A percentile compares a stretch with the other conserved stretches of the same genome.
These are phyloP conservation scores for Besnoitia besnoiti DNA, from an alignment of 169 alveolate species.

Conservation along the genomic window DNA sequence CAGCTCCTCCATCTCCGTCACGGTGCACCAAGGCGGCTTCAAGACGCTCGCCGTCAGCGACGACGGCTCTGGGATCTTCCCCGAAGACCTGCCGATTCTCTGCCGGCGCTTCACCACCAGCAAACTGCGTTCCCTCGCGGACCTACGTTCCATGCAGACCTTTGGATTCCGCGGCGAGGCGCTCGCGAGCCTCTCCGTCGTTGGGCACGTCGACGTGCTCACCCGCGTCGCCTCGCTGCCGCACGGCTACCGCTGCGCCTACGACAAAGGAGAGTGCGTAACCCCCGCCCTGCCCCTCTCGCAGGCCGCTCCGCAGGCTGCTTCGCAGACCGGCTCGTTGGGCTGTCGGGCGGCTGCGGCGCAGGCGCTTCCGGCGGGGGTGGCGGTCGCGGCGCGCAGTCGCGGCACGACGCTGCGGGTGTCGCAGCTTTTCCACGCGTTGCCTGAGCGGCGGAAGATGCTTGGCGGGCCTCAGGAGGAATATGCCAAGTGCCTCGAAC, in stretches of 20 bases:
- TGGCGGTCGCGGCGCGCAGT: conserved; percentile 42
- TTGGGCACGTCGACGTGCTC: conserved; percentile 90
- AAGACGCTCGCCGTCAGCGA: conserved; percentile 92
- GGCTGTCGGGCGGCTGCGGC: no score
- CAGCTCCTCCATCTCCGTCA: conserved; percentile 85
- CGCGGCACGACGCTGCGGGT: conserved; percentile 87
- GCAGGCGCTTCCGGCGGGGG: conserved; percentile 5
- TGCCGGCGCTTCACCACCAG: conserved; percentile 98
- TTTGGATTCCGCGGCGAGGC: conserved; percentile 99
- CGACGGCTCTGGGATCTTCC: conserved; percentile 96
- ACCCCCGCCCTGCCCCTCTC: not conserved
- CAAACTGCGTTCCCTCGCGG: conserved; percentile 89
- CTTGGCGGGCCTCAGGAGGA: conserved; percentile 74
- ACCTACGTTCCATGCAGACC: conserved; percentile 82
- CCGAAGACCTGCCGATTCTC: conserved; percentile 90
- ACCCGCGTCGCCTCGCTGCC: conserved; percentile 78
- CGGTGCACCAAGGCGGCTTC: conserved; percentile 91
- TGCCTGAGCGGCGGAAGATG: conserved; percentile 76
- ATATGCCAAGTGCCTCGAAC: conserved; percentile 87
- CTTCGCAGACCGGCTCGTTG: not conserved
- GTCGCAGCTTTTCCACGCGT: conserved; percentile 86
- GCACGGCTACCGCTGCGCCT: conserved; percentile 84
- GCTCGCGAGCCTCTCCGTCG: conserved; percentile 93
- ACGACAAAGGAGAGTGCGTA: conserved; percentile 83
- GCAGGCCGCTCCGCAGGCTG: not conserved